Evolutionary conservation across 768 basidiomycete genomes (phyloP), one percentile per base, ranked within the genome.

Genomic region (Calocybe cyanea): DNA sequence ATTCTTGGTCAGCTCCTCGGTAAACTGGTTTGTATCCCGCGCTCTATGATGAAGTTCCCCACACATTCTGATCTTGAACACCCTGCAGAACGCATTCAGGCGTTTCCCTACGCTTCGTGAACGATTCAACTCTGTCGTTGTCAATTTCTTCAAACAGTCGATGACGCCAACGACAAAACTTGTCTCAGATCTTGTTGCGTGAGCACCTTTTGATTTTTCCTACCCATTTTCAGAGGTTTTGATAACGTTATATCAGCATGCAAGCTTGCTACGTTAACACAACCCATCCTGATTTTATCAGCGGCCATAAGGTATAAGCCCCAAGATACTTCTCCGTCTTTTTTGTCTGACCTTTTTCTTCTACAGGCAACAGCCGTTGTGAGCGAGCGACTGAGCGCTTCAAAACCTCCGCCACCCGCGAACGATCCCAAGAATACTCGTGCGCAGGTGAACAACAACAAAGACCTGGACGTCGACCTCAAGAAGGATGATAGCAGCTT

Each of bases 221-320:
- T 11, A 37, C 28, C 23, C 39, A 43, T 39, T 43, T 42, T 38
- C 35, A 30, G 9, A 21, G 17, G 7, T 7, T n/a, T 41, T 5
- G 9, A 20, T 17, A n/a, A n/a, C n/a, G n/a, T n/a, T n/a, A n/a
- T n/a, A n/a, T 32, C 47, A 92, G 88, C 28, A 97, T 97, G 93
- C 95, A 98, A 72, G 92, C 94, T 30, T 95, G 92, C 64, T 99
- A 98, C 63, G 87, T 99, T 58, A 99, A 99, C 70, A 98, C 96
- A 11, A 98, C 95, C 1, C 96, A 99, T 63, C 96, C 96, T 1
- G 96, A 99, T 68, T 98, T 99, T 71, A 80, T 99, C 61, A 89
- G 83, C 51, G 96, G 96, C 18, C 95, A 99, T 70, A 93, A 87
- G 70, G 87, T 76, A 44, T 31, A 59, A 57, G 17, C 13, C 7